Percentiles rank a stretch among this genome's conserved stretches.
phyloP scores from a whole-genome alignment of 1,284 basidiomycete genomes.

The Cystobasidium sp. region DNA sequence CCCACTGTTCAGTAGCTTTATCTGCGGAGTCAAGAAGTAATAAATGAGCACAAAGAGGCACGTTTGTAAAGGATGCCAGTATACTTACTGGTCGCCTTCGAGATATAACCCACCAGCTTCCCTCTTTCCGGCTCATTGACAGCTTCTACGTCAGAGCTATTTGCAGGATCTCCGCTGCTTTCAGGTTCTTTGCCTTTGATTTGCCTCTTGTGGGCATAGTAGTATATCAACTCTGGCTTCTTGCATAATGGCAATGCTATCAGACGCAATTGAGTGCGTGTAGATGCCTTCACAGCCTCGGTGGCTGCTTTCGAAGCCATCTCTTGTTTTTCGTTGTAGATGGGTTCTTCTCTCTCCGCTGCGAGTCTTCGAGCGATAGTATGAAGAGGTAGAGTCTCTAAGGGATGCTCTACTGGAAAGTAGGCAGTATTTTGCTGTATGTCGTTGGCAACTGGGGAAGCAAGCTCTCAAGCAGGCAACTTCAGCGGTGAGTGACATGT shows the following conservation, averaged over 20 bases:
- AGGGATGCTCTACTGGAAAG: too few species aligned
- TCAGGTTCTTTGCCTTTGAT: conserved; percentile 42
- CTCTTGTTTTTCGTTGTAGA: neutral
- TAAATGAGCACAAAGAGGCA: too few species aligned
- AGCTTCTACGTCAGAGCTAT: conserved; percentile 5
- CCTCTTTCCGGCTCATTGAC: conserved; percentile 15
- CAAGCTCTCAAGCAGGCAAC: too few species aligned
- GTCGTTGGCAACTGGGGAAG: too few species aligned
- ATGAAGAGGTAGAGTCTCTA: too few species aligned
- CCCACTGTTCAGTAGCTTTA: conserved; percentile 50
- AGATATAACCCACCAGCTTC: conserved; percentile 9
- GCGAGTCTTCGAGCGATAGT: too few species aligned
- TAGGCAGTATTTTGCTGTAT: too few species aligned
- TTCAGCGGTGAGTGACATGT: too few species aligned
- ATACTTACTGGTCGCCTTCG: conserved; percentile 36
- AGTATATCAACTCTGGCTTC: conserved; percentile 42
- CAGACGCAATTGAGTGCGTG: conserved; percentile 34
- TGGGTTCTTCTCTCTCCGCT: too few species aligned
- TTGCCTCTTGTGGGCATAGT: conserved; percentile 35
- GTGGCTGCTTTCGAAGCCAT: conserved; percentile 34
- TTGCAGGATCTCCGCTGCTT: conserved; percentile 7
- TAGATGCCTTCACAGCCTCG: conserved; percentile 20
- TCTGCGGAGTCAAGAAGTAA: too few species aligned
- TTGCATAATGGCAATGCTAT: conserved; percentile 36
- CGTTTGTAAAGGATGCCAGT: neutral